Conservation (phyloP, 2,329 filamentous ascomycete species). For the Cladophialophora bantiana region DNA sequence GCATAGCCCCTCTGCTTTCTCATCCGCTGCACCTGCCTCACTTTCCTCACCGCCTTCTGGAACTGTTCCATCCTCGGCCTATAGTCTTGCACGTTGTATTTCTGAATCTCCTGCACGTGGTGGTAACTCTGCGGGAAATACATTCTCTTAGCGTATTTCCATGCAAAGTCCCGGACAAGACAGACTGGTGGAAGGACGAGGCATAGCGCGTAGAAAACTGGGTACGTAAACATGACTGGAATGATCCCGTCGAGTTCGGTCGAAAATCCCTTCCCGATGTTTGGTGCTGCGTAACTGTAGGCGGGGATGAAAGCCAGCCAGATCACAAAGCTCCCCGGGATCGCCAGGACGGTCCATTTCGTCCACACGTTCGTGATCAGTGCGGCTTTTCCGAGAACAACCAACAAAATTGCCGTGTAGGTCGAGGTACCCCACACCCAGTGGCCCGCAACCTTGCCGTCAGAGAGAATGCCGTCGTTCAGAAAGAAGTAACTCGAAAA, state of each 20-base stretch:
- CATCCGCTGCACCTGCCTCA: constrained; percentile 97
- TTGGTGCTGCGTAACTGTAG: constrained; percentile 86
- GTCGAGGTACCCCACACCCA: constrained; percentile 98
- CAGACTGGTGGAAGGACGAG: constrained; percentile 80
- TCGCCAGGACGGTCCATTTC: constrained; percentile 94
- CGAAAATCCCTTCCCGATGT: constrained; percentile 75
- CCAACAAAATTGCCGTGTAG: constrained; percentile 91
- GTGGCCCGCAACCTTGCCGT: constrained; percentile 86
- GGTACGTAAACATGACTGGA: constrained; percentile 77
- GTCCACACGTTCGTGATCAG: constrained; percentile 98
- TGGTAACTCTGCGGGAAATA: constrained; percentile 96
- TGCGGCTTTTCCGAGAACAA: constrained; percentile 91
- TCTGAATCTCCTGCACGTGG: constrained; percentile 99
- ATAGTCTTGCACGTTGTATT: constrained; percentile 99
- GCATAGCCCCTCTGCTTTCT: constrained; percentile 98
- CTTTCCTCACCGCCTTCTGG: constrained; percentile 98
- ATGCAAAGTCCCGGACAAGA: constrained; percentile 85
- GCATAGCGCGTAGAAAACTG: constrained; percentile 91
- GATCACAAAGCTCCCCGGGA: constrained; percentile 88
- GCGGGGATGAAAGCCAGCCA: constrained; percentile 91
- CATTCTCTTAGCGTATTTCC: constrained; percentile 98
- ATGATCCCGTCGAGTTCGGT: constrained; percentile 86
- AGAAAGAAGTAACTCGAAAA: constrained; percentile 81
- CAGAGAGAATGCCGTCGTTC: constrained; percentile 75
- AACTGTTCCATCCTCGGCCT: constrained; percentile 99